Percentiles rank a stretch among this genome's conserved stretches.
Conservation (phyloP, 495 filamentous ascomycete species). For the Podospora pseudoanserina region DNA sequence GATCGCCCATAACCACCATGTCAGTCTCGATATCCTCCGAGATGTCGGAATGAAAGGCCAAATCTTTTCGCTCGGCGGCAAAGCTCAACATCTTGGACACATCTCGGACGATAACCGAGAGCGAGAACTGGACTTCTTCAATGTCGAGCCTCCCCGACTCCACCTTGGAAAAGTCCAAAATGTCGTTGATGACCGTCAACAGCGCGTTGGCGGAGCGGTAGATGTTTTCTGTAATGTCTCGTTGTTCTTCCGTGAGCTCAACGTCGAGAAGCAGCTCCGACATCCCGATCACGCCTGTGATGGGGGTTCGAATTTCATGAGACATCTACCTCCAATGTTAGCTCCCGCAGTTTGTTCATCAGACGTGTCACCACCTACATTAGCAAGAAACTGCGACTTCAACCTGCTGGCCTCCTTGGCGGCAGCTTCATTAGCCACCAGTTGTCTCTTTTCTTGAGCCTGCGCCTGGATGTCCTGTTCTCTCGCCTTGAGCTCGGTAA, state of each 20-base stretch:
- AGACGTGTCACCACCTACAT: slow-evolving; percentile 25
- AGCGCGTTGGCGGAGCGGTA: slow-evolving; percentile 75
- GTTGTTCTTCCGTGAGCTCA: slow-evolving; percentile 62
- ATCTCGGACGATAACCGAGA: slow-evolving; percentile 68
- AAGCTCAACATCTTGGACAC: slow-evolving; percentile 63
- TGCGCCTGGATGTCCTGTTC: slow-evolving; percentile 55
- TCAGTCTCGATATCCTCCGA: slow-evolving; percentile 38
- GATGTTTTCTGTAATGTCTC: slow-evolving; percentile 72
- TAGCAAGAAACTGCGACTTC: slow-evolving; percentile 67
- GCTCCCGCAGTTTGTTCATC: not conserved
- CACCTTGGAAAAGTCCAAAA: slow-evolving; percentile 83
- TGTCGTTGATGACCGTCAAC: slow-evolving; percentile 87
- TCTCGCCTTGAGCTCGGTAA: slow-evolving; percentile 59
- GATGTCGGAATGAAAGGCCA: slow-evolving; percentile 53
- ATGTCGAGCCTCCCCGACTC: slow-evolving; percentile 73
- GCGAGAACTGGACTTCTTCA: slow-evolving; percentile 73
- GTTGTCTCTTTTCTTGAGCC: slow-evolving; percentile 57
- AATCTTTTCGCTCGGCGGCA: slow-evolving; percentile 55
- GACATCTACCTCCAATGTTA: slow-evolving; percentile 56
- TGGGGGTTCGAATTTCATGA: slow-evolving; percentile 79
- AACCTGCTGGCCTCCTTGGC: slow-evolving; percentile 67
- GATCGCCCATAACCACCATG: slow-evolving; percentile 66
- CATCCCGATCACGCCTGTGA: slow-evolving; percentile 69
- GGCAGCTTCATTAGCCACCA: slow-evolving; percentile 61
- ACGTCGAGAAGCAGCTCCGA: slow-evolving; percentile 66